These are phyloP conservation scores for Endoconidiophora polonica DNA, from an alignment of 2,329 filamentous ascomycete genomes.

Conservation along the genomic window DNA sequence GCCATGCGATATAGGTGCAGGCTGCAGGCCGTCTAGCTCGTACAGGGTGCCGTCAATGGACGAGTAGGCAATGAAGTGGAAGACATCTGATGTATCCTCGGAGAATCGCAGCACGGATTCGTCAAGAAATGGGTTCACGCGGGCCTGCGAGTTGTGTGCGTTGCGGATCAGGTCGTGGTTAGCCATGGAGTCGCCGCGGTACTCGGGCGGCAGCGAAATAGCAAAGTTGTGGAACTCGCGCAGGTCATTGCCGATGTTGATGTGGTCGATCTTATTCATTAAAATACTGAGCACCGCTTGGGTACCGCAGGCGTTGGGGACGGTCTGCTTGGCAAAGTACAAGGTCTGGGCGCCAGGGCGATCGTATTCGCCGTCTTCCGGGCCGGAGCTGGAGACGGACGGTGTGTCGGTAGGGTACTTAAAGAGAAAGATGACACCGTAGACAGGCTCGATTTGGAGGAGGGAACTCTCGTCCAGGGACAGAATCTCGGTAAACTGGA, in stretches of 20 bases:
- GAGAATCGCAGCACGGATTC: conserved; percentile 34
- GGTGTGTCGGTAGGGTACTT: conserved; percentile 67
- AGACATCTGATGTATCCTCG: conserved; percentile 68
- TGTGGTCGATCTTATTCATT: conserved; percentile 58
- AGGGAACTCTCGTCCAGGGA: conserved; percentile 67
- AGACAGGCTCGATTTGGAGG: conserved; percentile 56
- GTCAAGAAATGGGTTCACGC: conserved; percentile 78
- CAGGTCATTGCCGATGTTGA: conserved; percentile 58
- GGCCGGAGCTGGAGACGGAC: conserved; percentile 42
- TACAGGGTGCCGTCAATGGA: conserved; percentile 65
- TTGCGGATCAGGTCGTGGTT: conserved; percentile 53
- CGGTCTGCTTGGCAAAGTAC: conserved; percentile 94
- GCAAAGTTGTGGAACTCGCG: conserved; percentile 78
- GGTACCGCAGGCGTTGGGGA: conserved; percentile 95
- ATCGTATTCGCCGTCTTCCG: conserved; percentile 72
- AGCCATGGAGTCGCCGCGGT: conserved; percentile 42
- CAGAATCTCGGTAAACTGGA: conserved; percentile 94
- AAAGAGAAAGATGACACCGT: conserved; percentile 98
- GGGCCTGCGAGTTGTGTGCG: conserved; percentile 81
- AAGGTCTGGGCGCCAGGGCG: conserved; percentile 54
- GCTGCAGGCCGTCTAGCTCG: conserved; percentile 89
- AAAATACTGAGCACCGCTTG: conserved; percentile 86
- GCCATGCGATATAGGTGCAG: conserved; percentile 80
- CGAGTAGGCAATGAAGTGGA: conserved; percentile 95
- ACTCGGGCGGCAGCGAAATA: conserved; percentile 61